Evolutionary conservation across 306 rosid species (phyloP).

Genomic region (Glycyrrhiza uralensis): DNA sequence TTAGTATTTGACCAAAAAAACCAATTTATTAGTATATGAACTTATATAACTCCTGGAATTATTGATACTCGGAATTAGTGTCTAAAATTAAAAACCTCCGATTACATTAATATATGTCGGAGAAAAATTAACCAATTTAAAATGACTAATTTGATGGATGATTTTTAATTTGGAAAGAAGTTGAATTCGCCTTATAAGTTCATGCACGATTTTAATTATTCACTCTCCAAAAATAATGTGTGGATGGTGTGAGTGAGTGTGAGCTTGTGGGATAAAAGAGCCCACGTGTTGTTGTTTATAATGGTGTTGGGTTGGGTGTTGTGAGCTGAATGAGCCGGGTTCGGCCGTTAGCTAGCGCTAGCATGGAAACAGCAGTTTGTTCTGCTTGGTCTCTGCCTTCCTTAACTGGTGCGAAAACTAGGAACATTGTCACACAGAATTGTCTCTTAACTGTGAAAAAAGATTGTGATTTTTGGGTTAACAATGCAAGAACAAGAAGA

Average conservation of each 20-base stretch:
- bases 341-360: not conserved
- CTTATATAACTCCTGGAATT: too few relatives aligned
- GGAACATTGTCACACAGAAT: constrained; percentile 3
- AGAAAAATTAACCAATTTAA: too few relatives aligned
- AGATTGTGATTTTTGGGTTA: not conserved
- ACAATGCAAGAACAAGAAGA: not conserved
- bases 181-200: too few relatives aligned
- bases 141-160: too few relatives aligned
- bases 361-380: constrained; percentile 46
- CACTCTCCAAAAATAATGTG: not conserved
- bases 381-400: constrained; percentile 22
- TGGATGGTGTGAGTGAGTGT: constrained; percentile 44
- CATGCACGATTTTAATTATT: too few relatives aligned
- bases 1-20: too few relatives aligned
- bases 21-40: too few relatives aligned
- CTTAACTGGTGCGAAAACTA: constrained; percentile 13
- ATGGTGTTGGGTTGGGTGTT: not conserved
- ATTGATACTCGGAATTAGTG: too few relatives aligned
- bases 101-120: too few relatives aligned
- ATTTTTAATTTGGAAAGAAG: too few relatives aligned
- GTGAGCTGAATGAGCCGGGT: not conserved
- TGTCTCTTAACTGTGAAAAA: not conserved
- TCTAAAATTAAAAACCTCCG: too few relatives aligned
- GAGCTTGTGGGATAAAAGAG: constrained; percentile 23
- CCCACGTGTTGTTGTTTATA: constrained; percentile 37